Base-by-base conservation (phyloP, 2,329 filamentous ascomycete genomes). In the Phialophora macrospora region DNA sequence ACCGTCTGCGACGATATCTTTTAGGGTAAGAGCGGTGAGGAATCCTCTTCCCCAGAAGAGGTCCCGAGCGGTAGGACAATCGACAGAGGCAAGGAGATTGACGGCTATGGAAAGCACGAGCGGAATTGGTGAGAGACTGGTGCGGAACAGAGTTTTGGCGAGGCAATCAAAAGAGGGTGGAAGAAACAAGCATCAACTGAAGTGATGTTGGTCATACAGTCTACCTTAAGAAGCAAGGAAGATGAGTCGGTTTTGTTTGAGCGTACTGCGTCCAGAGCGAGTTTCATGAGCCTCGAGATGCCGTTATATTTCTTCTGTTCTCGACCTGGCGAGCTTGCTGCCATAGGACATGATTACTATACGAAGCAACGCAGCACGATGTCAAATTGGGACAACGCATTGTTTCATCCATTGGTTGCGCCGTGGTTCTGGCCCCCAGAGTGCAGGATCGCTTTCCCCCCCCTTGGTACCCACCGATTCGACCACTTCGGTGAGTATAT, bases 1-100 rank as follows among this genome's bases (percentile, higher is more conserved):
- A 86, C 68, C 84, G 87, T 26, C 74, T 93, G 76, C 76, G 92
- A 96, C 80, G 88, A 90, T 72, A 89, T 96, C 64, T 97, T 89
- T 75, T 87, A 69, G 65, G 56, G 24, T n/a, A n/a, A 63, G 38
- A 24, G 24, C 9, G 38, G 54, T 28, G 49, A 58, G 44, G 46
- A 46, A 12, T 32, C 51, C 6, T 30, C 24, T 32, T 32, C 51
- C 11, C 51, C 8, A 20, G 51, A 1, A 20, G 28, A 9, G 4
- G 28, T 5, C 4, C 22, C 22, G 24, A 22, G n/a, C 17, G 14
- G 17, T 6, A 49, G 20, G 41, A 46, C 5, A 14, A 26, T 17
- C 14, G 48, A 51, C 26, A 48, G 30, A 24, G 24, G 22, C 22
- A 26, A 51, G 57, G 22, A 26, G 51, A 32, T 5, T 17, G 26